Evolutionary conservation across 1,139 yeast genomes (phyloP).

Genomic region (Pneumocystis canis): DNA sequence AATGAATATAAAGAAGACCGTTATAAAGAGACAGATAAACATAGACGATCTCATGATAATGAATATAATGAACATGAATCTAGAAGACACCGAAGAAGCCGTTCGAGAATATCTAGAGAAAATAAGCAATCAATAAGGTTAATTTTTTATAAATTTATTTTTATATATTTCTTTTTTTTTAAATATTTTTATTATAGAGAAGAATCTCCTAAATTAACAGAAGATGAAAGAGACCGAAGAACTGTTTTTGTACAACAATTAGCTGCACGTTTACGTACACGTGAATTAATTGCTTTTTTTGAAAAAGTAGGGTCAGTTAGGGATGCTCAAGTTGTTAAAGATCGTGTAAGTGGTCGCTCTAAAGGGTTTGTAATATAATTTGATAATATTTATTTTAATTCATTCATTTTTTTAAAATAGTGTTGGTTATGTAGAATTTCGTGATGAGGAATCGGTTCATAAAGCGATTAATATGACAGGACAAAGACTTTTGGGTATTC

Average conservation of each 20-base stretch:
- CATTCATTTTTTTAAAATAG: conserved; percentile 8
- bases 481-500: conserved; percentile 25
- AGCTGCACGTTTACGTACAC: conserved; percentile 24
- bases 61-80: conserved; percentile 2
- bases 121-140: conserved; percentile 10
- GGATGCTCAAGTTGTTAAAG: conserved; percentile 29
- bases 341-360: conserved; percentile 25
- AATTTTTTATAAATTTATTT: not conserved
- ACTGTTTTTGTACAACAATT: conserved; percentile 29
- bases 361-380: conserved; percentile 21
- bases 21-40: conserved; percentile 1
- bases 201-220: conserved; percentile 11
- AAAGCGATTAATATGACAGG: conserved; percentile 27
- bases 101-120: conserved; percentile 7
- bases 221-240: conserved; percentile 24
- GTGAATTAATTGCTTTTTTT: conserved; percentile 25
- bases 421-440: conserved; percentile 28
- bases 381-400: not conserved
- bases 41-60: conserved; percentile 2
- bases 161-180: conserved; percentile 6
- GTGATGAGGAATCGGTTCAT: conserved; percentile 22
- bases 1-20: not conserved
- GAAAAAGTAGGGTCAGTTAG: conserved; percentile 26
- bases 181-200: conserved; percentile 11
- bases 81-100: conserved; percentile 2